Percentiles rank a stretch among this genome's conserved stretches.
phyloP scores from a whole-genome alignment of 2,329 filamentous ascomycete genomes.

The Nothomitra cinnamomea region DNA sequence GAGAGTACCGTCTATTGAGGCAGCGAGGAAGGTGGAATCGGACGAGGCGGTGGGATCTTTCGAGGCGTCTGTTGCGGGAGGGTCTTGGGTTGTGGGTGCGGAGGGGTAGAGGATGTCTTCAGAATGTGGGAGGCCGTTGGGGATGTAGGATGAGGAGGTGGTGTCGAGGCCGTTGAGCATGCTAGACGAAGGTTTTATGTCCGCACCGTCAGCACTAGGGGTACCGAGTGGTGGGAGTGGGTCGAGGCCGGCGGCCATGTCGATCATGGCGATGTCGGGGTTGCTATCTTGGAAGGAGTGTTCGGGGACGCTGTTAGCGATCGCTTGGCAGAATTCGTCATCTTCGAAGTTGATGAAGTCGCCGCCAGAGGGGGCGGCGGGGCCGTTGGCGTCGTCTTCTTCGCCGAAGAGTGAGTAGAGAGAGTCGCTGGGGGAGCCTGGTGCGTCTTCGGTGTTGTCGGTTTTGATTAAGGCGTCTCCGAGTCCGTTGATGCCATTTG shows the following conservation, averaged over 20 bases:
- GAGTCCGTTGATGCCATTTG: slow-evolving; percentile 15
- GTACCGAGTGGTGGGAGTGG: slow-evolving; percentile 14
- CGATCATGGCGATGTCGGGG: slow-evolving; percentile 27
- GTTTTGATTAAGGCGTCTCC: slow-evolving; percentile 14
- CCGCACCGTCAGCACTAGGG: neutral
- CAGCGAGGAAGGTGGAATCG: slow-evolving; percentile 71
- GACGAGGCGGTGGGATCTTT: slow-evolving; percentile 28
- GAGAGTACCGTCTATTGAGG: slow-evolving; percentile 72
- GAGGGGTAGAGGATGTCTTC: slow-evolving; percentile 23
- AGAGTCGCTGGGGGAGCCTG: slow-evolving; percentile 55
- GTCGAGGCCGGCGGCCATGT: slow-evolving; percentile 26
- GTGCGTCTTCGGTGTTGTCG: slow-evolving; percentile 27
- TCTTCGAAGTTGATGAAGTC: slow-evolving; percentile 68
- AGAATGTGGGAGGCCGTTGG: slow-evolving; percentile 34
- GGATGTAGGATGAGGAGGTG: neutral
- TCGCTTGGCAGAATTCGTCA: slow-evolving; percentile 60
- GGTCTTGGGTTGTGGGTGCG: slow-evolving; percentile 12
- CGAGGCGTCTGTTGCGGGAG: slow-evolving; percentile 1
- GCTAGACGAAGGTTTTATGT: slow-evolving; percentile 8
- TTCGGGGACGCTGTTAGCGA: slow-evolving; percentile 37
- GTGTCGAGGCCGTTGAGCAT: neutral
- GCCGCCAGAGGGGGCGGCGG: slow-evolving; percentile 34
- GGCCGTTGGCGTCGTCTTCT: slow-evolving; percentile 38
- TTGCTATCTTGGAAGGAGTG: slow-evolving; percentile 23
- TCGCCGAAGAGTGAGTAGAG: slow-evolving; percentile 87